Evolutionary conservation across 2,329 filamentous ascomycete species (phyloP).

Genomic region (Magnaporthiopsis poae): DNA sequence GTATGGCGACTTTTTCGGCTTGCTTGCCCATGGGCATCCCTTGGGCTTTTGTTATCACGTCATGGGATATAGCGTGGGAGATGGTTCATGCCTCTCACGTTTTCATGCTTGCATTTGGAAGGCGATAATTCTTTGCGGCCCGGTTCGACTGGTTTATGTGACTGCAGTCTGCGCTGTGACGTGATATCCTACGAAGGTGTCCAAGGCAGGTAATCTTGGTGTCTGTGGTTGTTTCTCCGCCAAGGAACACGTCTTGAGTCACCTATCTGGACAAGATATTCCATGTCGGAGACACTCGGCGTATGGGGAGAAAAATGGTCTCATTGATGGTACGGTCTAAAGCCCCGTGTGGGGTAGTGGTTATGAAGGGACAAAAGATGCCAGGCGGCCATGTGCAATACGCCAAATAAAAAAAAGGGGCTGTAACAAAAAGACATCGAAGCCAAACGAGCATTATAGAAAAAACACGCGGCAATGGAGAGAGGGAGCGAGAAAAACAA

Average conservation of each 20-base stretch:
- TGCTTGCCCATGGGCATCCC: constrained; percentile 4
- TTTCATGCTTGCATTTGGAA: constrained; percentile 8
- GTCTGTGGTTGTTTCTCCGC: too few relatives aligned
- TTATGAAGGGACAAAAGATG: background rate
- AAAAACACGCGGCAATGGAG: background rate
- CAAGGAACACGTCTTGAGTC: too few relatives aligned
- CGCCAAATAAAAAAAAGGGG: background rate
- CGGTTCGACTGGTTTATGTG: background rate
- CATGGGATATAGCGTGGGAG: constrained; percentile 5
- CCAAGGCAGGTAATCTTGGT: too few relatives aligned
- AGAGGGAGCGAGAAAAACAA: background rate
- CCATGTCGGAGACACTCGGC: too few relatives aligned
- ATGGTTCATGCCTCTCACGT: constrained; percentile 1
- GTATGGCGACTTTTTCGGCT: constrained; percentile 6
- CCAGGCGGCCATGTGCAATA: too few relatives aligned
- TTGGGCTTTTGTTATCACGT: constrained; percentile 8
- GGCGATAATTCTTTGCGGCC: constrained; percentile 7
- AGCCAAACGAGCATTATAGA: background rate
- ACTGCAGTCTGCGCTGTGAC: background rate
- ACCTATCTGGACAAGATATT: too few relatives aligned
- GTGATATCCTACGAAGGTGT: background rate
- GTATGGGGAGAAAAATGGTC: background rate
- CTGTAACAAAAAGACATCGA: background rate
- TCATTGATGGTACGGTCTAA: background rate
- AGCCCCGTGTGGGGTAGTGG: background rate